A percentile compares a stretch with the other conserved stretches of the same genome.
These are phyloP conservation scores for Apiotrichum siamense DNA, from an alignment of 1,284 basidiomycete genomes.

Conservation along the genomic window DNA sequence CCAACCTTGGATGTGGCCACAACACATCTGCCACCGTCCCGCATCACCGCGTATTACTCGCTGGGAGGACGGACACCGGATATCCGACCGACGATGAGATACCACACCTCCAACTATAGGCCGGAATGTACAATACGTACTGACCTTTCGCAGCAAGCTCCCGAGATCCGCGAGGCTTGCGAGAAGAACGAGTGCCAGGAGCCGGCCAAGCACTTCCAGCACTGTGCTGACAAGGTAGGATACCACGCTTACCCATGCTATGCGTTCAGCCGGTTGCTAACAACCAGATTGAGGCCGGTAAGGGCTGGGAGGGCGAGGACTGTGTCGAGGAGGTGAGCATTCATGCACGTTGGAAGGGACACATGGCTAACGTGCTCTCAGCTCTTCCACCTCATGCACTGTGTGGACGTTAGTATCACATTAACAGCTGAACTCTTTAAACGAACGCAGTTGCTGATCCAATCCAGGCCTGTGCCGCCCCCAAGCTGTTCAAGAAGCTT, in stretches of 20 bases:
- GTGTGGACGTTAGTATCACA: slow-evolving; percentile 63
- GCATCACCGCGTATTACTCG: no score
- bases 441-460: background rate
- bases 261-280: background rate
- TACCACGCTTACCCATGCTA: no score
- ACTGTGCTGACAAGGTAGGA: slow-evolving; percentile 77
- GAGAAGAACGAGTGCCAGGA: slow-evolving; percentile 63
- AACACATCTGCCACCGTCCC: no score
- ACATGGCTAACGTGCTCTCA: slow-evolving; percentile 3
- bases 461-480: slow-evolving; percentile 63
- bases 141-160: slow-evolving; percentile 53
- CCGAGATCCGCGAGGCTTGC: slow-evolving; percentile 68
- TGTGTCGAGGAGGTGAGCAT: slow-evolving; percentile 74
- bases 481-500: slow-evolving; percentile 65
- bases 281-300: slow-evolving; percentile 53
- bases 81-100: no score
- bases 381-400: slow-evolving; percentile 63
- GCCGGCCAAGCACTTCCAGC: slow-evolving; percentile 75
- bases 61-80: no score
- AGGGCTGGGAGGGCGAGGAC: slow-evolving; percentile 80
- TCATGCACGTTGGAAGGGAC: background rate
- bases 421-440: background rate
- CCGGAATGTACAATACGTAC: no score
- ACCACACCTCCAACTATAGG: no score
- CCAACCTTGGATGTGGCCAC: no score